Percentiles rank a stretch among this genome's conserved stretches.
Evolutionary conservation across 2,329 filamentous ascomycete genomes (phyloP).

Genomic region (Penicillium fuscoglaucum): DNA sequence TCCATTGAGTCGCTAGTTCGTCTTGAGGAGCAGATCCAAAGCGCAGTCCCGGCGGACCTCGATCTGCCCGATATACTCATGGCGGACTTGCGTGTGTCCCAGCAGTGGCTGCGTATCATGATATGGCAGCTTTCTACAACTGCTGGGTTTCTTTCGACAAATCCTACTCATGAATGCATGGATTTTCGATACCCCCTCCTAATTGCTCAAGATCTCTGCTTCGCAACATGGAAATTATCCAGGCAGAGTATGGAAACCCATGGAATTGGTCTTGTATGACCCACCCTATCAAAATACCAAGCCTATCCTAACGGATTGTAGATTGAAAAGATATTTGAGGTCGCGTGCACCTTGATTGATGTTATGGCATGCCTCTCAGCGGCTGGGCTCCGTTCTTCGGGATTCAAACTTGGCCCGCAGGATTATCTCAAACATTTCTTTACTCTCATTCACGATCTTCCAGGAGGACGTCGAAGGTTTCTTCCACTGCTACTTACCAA

Average conservation of each 20-base stretch:
- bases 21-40: slow-evolving; percentile 53
- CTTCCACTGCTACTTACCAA: slow-evolving; percentile 75
- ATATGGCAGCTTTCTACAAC: slow-evolving; percentile 72
- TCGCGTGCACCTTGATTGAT: slow-evolving; percentile 71
- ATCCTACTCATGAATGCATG: slow-evolving; percentile 58
- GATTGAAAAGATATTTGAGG: slow-evolving; percentile 79
- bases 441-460: slow-evolving; percentile 66
- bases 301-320: slow-evolving; percentile 28
- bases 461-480: slow-evolving; percentile 74
- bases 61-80: slow-evolving; percentile 63
- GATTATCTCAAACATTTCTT: slow-evolving; percentile 72
- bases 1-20: slow-evolving; percentile 49
- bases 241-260: slow-evolving; percentile 72
- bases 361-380: slow-evolving; percentile 65
- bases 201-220: slow-evolving; percentile 61
- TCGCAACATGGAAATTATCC: slow-evolving; percentile 70
- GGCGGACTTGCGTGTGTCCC: slow-evolving; percentile 65
- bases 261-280: slow-evolving; percentile 66
- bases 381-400: slow-evolving; percentile 60
- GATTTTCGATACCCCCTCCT: slow-evolving; percentile 65
- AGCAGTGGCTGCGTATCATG: slow-evolving; percentile 69
- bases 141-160: slow-evolving; percentile 65
- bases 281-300: not conserved
- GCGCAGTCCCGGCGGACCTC: slow-evolving; percentile 55
- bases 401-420: slow-evolving; percentile 66